Evolutionary conservation across 129 eudicot genomes (phyloP).

Genomic region (Flaveria ramosissima): DNA sequence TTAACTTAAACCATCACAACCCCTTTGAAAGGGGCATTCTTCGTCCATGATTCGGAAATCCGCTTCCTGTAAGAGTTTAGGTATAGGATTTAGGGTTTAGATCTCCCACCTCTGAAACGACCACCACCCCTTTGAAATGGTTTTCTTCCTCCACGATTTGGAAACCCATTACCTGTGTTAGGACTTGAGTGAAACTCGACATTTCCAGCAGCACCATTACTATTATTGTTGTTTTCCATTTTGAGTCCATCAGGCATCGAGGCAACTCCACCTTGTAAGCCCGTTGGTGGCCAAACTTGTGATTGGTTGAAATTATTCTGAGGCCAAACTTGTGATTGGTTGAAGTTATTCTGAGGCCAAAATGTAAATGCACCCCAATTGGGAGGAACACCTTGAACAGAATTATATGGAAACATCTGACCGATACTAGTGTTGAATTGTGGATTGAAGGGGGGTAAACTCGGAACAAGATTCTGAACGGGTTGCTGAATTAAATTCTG

Average conservation of each 20-base stretch:
- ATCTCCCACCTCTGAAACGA: slow-evolving; percentile 48
- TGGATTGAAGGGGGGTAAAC: slow-evolving; percentile 39
- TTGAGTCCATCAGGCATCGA: slow-evolving; percentile 34
- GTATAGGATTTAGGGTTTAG: too few species aligned
- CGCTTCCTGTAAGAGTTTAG: too few species aligned
- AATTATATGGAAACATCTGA: slow-evolving; percentile 46
- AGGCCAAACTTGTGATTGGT: slow-evolving; percentile 47
- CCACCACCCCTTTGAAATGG: slow-evolving; percentile 59
- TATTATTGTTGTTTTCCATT: slow-evolving; percentile 28
- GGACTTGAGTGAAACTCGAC: slow-evolving; percentile 24
- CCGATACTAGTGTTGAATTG: slow-evolving; percentile 40
- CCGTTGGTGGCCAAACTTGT: slow-evolving; percentile 37
- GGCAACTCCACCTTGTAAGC: slow-evolving; percentile 36
- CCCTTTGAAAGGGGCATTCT: not conserved
- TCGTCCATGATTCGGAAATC: too few species aligned
- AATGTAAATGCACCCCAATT: slow-evolving; percentile 43
- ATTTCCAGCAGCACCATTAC: slow-evolving; percentile 30
- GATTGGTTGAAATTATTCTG: slow-evolving; percentile 43
- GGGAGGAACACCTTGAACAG: slow-evolving; percentile 34
- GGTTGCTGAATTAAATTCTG: slow-evolving; percentile 39
- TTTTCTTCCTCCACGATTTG: slow-evolving; percentile 44
- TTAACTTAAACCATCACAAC: not conserved
- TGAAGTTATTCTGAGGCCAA: slow-evolving; percentile 46
- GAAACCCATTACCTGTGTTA: slow-evolving; percentile 32
- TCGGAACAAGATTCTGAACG: slow-evolving; percentile 50